A percentile compares a stretch with the other conserved stretches of the same genome.
Conservation (phyloP, 441 rosid genomes). For the Euphorbia corollata region DNA sequence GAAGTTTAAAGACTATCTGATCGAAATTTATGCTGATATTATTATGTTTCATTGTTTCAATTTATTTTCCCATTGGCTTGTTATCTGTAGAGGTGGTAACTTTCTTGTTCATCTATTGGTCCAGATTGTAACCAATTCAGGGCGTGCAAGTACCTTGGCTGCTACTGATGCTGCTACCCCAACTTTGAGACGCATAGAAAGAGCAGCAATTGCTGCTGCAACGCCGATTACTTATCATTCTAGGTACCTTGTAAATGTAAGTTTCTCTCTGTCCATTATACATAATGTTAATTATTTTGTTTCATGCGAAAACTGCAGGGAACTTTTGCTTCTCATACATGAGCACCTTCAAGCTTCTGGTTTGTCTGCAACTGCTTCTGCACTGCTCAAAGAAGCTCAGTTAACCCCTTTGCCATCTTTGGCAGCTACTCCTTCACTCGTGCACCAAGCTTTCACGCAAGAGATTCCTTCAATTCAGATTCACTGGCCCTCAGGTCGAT, state of each 20-base stretch:
- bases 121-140: conserved; percentile 94
- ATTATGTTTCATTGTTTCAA: background rate
- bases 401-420: conserved; percentile 69
- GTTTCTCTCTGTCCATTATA: conserved; percentile 5
- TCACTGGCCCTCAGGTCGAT: conserved; percentile 91
- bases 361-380: conserved; percentile 56
- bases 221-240: conserved; percentile 93
- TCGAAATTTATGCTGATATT: no score
- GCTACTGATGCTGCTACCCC: conserved; percentile 99
- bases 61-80: background rate
- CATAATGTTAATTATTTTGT: conserved; percentile 12
- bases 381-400: conserved; percentile 83
- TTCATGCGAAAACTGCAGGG: conserved; percentile 40
- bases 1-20: no score
- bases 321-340: conserved; percentile 86
- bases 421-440: conserved; percentile 61
- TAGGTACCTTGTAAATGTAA: conserved; percentile 31
- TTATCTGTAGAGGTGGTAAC: background rate
- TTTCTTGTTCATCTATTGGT: conserved; percentile 23
- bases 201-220: conserved; percentile 98
- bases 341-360: conserved; percentile 98
- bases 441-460: conserved; percentile 47
- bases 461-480: conserved; percentile 52
- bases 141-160: conserved; percentile 84
- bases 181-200: conserved; percentile 86